Percentiles rank a stretch among this genome's conserved stretches.
These are phyloP conservation scores for Penicillium waksmanii DNA, from an alignment of 495 filamentous ascomycete genomes.

Conservation along the genomic window DNA sequence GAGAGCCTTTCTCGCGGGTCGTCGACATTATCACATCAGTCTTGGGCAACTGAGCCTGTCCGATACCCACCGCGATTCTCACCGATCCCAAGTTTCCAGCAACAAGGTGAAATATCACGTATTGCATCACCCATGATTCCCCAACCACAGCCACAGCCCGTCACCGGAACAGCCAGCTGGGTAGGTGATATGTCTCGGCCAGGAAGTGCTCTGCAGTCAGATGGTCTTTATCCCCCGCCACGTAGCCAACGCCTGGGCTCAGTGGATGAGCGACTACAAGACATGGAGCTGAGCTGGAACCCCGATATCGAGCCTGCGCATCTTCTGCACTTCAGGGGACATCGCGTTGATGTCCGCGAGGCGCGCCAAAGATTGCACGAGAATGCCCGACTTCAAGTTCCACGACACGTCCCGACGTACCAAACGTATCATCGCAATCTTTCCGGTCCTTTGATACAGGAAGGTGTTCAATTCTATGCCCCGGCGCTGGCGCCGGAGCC, in stretches of 20 bases:
- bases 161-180: slow-evolving; percentile 33
- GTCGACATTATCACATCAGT: slow-evolving; percentile 41
- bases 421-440: slow-evolving; percentile 38
- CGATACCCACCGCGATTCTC: slow-evolving; percentile 35
- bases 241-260: slow-evolving; percentile 19
- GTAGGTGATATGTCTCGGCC: slow-evolving; percentile 13
- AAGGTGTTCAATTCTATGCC: slow-evolving; percentile 25
- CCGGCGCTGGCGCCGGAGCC: slow-evolving; percentile 24
- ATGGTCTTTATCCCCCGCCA: slow-evolving; percentile 23
- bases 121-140: slow-evolving; percentile 11
- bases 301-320: slow-evolving; percentile 20
- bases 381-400: slow-evolving; percentile 20
- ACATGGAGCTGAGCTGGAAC: slow-evolving; percentile 25
- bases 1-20: slow-evolving; percentile 40
- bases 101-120: slow-evolving; percentile 8
- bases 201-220: slow-evolving; percentile 29
- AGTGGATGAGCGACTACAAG: slow-evolving; percentile 27
- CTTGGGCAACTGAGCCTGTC: slow-evolving; percentile 46
- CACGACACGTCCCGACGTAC: slow-evolving; percentile 27
- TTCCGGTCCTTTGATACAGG: slow-evolving; percentile 38
- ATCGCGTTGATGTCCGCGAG: slow-evolving; percentile 40
- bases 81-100: slow-evolving; percentile 26
- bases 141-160: slow-evolving; percentile 22
- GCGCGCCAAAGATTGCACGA: slow-evolving; percentile 31
- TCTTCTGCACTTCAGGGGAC: slow-evolving; percentile 30